Evolutionary conservation across 225 moss, liverwort and hornwort species (phyloP), one percentile per base, ranked within the genome.

Genomic region (Takakia lepidozioides): DNA sequence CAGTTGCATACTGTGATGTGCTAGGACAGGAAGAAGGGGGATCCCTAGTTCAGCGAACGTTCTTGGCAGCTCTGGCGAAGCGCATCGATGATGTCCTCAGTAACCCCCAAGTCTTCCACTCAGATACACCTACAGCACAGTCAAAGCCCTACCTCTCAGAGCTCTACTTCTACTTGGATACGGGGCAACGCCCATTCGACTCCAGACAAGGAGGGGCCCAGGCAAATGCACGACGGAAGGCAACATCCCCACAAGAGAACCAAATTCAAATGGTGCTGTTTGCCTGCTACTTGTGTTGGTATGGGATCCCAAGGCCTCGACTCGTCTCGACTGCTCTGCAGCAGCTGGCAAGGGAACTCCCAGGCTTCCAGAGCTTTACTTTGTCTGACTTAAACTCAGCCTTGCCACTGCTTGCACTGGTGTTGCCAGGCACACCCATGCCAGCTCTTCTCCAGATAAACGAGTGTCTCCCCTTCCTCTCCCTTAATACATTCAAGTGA

Each of bases 241-340:
- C 36, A 48, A 61, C 57, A 54, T 52, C 53, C 10, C 49, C 43
- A 40, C 48, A 57, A 56, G 87, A 77, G 39, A 48, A 65, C 20
- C 70, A 74, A 37, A 71, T 81, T 19, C 62, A 51, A 37, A 60
- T 73, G 55, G 75, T 69, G 27, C 25, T 91, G n/a, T 74, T 98
- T 61, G 78, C 98, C 26, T 87, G 87, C 66, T 91, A 81, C 28
- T 74, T 98, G 19, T 74, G 85, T 70, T 98, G 98, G 98, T 87
- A 83, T 42, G 98, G 78, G 20, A 81, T 98, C 27, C 98, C 98
- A 46, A 73, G 70, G 44, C 78, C 90, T 24, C 73, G 63, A 65
- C 68, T 70, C 41, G 62, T 85, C 37, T 71, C 55, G 49, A 57
- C 75, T 65, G 91, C 87, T 34, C 72, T 87, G 26, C 80, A 64